phyloP scores from a whole-genome alignment of 2,329 filamentous ascomycete species.

The Scleromitrula shiraiana region DNA sequence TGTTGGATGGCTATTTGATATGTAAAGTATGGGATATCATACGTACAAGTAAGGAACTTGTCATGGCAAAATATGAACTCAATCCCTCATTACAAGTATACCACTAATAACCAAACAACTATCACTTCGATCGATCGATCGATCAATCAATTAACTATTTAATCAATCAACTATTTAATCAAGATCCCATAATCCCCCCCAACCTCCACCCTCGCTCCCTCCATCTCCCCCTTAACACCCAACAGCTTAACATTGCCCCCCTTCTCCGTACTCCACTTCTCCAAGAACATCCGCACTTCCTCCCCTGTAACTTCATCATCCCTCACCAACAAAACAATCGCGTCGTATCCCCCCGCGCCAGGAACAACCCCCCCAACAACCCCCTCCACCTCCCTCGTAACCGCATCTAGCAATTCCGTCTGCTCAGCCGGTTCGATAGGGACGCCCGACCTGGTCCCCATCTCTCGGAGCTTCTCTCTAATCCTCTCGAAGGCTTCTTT shows the following conservation, averaged over 20 bases:
- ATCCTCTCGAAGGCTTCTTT: constrained; percentile 42
- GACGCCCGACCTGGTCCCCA: constrained; percentile 67
- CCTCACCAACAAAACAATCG: constrained; percentile 69
- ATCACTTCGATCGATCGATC: too few relatives aligned
- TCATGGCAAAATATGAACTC: too few relatives aligned
- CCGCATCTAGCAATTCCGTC: constrained; percentile 73
- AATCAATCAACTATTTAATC: too few relatives aligned
- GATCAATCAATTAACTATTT: too few relatives aligned
- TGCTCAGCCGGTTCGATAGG: constrained; percentile 86
- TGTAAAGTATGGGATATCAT: too few relatives aligned
- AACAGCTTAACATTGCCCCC: constrained; percentile 60
- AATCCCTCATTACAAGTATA: too few relatives aligned
- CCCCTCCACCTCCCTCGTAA: constrained; percentile 58
- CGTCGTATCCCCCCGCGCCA: constrained; percentile 90
- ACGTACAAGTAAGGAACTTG: too few relatives aligned
- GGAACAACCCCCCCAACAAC: constrained; percentile 84
- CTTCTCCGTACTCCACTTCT: constrained; percentile 53
- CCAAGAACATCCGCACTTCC: constrained; percentile 54
- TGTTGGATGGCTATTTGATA: too few relatives aligned
- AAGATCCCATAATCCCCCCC: too few relatives aligned
- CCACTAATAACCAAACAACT: too few relatives aligned
- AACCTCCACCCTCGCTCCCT: constrained; percentile 49
- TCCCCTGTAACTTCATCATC: constrained; percentile 60
- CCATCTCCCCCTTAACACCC: constrained; percentile 62
- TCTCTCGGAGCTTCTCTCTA: constrained; percentile 60